A percentile compares a stretch with the other conserved stretches of the same genome.
phyloP scores from a whole-genome alignment of 2,329 filamentous ascomycete species.

The Aspergillus nomiae region DNA sequence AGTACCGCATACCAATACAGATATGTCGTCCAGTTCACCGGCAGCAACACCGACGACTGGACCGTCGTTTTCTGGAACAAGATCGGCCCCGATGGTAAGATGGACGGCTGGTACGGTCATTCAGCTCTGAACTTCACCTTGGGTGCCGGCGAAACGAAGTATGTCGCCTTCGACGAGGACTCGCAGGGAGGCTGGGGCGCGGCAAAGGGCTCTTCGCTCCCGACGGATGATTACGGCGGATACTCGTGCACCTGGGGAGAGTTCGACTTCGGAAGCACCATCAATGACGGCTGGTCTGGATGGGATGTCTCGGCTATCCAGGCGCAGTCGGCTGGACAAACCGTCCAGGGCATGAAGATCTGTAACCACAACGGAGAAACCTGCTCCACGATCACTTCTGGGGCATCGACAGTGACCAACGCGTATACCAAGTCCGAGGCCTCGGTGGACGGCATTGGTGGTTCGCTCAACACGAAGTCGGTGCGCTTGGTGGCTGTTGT shows the following conservation, averaged over 20 bases:
- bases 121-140: constrained; percentile 36
- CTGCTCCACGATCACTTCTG: constrained; percentile 33
- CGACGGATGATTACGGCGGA: constrained; percentile 33
- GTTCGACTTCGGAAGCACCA: constrained; percentile 37
- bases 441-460: constrained; percentile 38
- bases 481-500: constrained; percentile 31
- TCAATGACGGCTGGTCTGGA: constrained; percentile 40
- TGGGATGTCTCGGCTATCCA: constrained; percentile 44
- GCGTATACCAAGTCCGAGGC: constrained; percentile 31
- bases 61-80: constrained; percentile 45
- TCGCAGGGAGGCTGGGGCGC: constrained; percentile 41
- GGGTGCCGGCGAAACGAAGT: constrained; percentile 32
- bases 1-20: constrained; percentile 35
- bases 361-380: constrained; percentile 25
- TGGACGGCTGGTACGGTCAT: constrained; percentile 41
- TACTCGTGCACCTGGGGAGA: constrained; percentile 43
- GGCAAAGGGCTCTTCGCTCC: constrained; percentile 27
- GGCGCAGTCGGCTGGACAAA: constrained; percentile 31
- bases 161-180: constrained; percentile 42
- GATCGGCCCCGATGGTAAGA: constrained; percentile 34
- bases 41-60: constrained; percentile 34
- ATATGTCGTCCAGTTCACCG: constrained; percentile 38
- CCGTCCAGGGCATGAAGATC: constrained; percentile 41
- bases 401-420: constrained; percentile 25
- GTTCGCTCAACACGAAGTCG: constrained; percentile 31